phyloP scores from a whole-genome alignment of 306 rosid genomes.

The Canavalia ensiformis region DNA sequence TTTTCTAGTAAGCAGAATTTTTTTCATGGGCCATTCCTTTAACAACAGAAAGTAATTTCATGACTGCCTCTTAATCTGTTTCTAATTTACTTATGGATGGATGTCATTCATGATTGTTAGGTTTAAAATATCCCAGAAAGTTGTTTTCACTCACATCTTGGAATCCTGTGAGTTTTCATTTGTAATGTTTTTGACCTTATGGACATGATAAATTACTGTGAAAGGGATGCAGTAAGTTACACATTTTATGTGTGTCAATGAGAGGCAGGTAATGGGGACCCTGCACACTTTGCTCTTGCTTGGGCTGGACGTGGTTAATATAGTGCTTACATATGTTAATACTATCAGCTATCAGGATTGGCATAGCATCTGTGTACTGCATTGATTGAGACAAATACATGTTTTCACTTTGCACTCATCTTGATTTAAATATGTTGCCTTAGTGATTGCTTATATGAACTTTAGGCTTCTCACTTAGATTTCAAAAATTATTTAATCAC shows the following conservation, averaged over 20 bases:
- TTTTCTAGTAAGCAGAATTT: background rate
- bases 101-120: background rate
- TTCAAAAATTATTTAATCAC: background rate
- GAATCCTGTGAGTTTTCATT: background rate
- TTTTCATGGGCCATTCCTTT: background rate
- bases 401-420: background rate
- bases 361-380: constrained; percentile 26
- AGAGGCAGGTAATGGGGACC: constrained; percentile 1
- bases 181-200: background rate
- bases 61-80: constrained; percentile 23
- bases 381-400: background rate
- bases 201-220: background rate
- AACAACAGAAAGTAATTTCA: background rate
- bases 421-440: background rate
- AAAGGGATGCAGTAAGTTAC: constrained; percentile 21
- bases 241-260: constrained; percentile 1
- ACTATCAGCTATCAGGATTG: background rate
- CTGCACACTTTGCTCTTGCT: background rate
- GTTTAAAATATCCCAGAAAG: constrained; percentile 10
- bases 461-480: background rate
- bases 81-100: background rate
- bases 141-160: constrained; percentile 20
- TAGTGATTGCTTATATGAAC: background rate
- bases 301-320: constrained; percentile 15
- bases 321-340: background rate